phyloP scores from a whole-genome alignment of 2,329 filamentous ascomycete genomes.

The Paradendryphiella salina region DNA sequence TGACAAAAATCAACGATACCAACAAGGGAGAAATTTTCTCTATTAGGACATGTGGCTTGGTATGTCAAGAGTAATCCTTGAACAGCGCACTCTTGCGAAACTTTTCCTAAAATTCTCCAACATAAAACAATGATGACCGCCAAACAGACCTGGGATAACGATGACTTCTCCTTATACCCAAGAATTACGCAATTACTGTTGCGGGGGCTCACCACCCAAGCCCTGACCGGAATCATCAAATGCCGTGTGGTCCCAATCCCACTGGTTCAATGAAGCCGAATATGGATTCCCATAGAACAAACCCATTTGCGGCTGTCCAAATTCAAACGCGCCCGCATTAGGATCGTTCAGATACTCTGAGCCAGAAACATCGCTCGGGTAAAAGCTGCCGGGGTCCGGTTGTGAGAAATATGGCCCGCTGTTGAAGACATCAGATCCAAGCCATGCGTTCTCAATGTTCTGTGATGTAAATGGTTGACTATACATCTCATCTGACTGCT shows the following conservation, averaged over 20 bases:
- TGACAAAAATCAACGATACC: too few species aligned
- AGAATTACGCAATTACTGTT: background rate
- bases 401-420: background rate
- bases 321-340: background rate
- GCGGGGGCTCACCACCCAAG: background rate
- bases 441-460: background rate
- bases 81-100: too few species aligned
- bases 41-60: too few species aligned
- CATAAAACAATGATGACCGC: too few species aligned
- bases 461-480: background rate
- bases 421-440: background rate
- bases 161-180: background rate
- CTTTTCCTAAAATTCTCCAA: too few species aligned
- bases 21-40: too few species aligned
- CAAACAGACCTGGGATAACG: too few species aligned
- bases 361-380: background rate
- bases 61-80: too few species aligned
- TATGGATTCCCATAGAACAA: slow-evolving; percentile 19
- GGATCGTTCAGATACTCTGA: slow-evolving; percentile 1
- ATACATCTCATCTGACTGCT: background rate
- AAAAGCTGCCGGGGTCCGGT: background rate
- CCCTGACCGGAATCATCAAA: background rate
- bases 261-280: slow-evolving; percentile 14
- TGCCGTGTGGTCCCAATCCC: slow-evolving; percentile 6
- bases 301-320: slow-evolving; percentile 6